A percentile compares a stretch with the other conserved stretches of the same genome.
Evolutionary conservation across 2,329 filamentous ascomycete species (phyloP).

Genomic region (Nemania sp.): DNA sequence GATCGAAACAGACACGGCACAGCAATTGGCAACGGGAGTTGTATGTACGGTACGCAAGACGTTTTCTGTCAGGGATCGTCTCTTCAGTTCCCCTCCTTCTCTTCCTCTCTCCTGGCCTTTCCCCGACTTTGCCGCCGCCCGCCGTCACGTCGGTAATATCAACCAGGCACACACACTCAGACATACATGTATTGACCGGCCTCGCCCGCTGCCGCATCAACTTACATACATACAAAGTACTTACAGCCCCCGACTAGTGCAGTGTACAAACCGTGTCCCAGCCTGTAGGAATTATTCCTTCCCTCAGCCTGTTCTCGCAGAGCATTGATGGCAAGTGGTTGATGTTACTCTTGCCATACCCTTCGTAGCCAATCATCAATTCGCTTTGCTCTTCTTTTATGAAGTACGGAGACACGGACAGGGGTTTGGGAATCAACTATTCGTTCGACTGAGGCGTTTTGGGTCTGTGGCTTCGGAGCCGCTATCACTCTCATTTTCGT

Average conservation of each 20-base stretch:
- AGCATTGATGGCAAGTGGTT: neutral
- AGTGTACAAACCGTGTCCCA: conserved; percentile 9
- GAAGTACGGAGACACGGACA: neutral
- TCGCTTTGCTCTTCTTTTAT: conserved; percentile 1
- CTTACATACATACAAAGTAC: neutral
- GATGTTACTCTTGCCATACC: conserved; percentile 4
- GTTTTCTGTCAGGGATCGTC: conserved; percentile 6
- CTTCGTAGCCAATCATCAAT: conserved; percentile 8
- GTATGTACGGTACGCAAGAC: no score
- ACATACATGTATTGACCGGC: conserved; percentile 6
- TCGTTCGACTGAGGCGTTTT: neutral
- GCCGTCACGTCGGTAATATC: conserved; percentile 14
- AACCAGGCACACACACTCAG: conserved; percentile 4
- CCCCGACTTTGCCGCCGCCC: conserved; percentile 8
- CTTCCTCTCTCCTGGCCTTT: conserved; percentile 5
- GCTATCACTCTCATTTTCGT: neutral
- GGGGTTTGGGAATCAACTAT: neutral
- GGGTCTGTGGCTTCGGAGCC: conserved; percentile 8
- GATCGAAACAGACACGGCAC: no score
- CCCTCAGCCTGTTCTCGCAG: neutral
- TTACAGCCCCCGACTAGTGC: no score
- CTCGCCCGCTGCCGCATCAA: conserved; percentile 4
- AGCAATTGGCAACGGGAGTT: no score
- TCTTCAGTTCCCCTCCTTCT: no score
- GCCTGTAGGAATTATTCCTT: neutral